A percentile compares a stretch with the other conserved stretches of the same genome.
phyloP scores from a whole-genome alignment of 2,329 filamentous ascomycete species.

The Exophiala alcalophila region DNA sequence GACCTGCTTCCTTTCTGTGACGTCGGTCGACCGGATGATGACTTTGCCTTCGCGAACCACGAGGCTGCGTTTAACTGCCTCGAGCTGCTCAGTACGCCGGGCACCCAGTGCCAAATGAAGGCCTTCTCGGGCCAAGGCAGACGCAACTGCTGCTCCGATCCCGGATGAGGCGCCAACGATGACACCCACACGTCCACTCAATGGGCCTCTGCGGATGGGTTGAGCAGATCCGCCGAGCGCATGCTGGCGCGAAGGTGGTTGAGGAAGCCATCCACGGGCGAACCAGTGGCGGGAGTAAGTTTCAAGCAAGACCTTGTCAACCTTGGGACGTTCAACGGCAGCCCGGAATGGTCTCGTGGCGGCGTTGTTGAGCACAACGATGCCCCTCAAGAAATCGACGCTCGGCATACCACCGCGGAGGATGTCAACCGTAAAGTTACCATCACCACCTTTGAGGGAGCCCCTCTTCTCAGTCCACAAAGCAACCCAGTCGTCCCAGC shows the following conservation, averaged over 20 bases:
- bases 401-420: constrained; percentile 77
- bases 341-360: constrained; percentile 61
- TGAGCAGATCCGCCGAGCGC: constrained; percentile 46
- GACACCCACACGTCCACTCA: constrained; percentile 39
- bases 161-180: constrained; percentile 40
- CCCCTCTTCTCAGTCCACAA: constrained; percentile 71
- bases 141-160: constrained; percentile 38
- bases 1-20: constrained; percentile 65
- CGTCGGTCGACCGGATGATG: constrained; percentile 67
- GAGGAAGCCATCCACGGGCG: constrained; percentile 71
- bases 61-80: constrained; percentile 63
- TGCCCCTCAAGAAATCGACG: constrained; percentile 65
- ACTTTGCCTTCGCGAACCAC: constrained; percentile 60
- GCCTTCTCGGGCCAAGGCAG: constrained; percentile 44
- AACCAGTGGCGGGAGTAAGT: constrained; percentile 80
- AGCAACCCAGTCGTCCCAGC: constrained; percentile 71
- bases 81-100: constrained; percentile 66
- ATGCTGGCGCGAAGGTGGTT: constrained; percentile 55
- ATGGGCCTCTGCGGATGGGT: constrained; percentile 53
- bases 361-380: constrained; percentile 70
- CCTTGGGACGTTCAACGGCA: constrained; percentile 62
- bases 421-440: constrained; percentile 73
- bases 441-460: constrained; percentile 62
- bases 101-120: constrained; percentile 44
- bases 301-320: constrained; percentile 67